These are phyloP conservation scores for Phytophthora pisi DNA, from an alignment of 352 stramenopile genomes.

Conservation along the genomic window DNA sequence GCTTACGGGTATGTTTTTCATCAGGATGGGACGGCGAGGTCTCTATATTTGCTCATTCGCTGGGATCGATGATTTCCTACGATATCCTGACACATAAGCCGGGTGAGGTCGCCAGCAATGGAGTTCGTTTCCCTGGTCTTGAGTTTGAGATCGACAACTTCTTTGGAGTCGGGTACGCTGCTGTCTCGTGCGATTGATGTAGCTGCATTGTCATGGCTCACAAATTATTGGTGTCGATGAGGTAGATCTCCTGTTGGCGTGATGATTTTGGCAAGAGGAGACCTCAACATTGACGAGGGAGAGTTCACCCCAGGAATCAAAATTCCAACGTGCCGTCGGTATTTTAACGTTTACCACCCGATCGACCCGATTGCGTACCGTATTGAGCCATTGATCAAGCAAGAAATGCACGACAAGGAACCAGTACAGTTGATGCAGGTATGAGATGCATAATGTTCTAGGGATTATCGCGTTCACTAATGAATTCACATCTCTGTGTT, in stretches of 20 bases:
- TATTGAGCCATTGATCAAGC: slow-evolving; percentile 88
- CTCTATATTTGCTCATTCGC: slow-evolving; percentile 90
- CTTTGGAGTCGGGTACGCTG: slow-evolving; percentile 75
- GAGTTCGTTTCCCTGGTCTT: slow-evolving; percentile 75
- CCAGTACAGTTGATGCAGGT: slow-evolving; percentile 84
- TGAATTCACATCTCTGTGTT: not conserved
- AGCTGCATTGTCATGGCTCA: slow-evolving; percentile 4
- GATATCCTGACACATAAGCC: slow-evolving; percentile 89
- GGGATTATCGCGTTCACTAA: not conserved
- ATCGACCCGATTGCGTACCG: slow-evolving; percentile 93
- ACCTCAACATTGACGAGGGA: slow-evolving; percentile 77
- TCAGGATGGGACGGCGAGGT: slow-evolving; percentile 86
- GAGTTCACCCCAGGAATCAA: slow-evolving; percentile 82
- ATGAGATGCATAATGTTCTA: not conserved
- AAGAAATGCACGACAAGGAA: slow-evolving; percentile 89
- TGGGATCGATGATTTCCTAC: slow-evolving; percentile 93
- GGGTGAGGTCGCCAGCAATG: slow-evolving; percentile 64
- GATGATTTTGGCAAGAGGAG: slow-evolving; percentile 83
- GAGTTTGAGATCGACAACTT: slow-evolving; percentile 90
- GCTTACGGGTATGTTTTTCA: not conserved
- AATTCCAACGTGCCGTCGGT: slow-evolving; percentile 77
- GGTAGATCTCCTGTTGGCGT: slow-evolving; percentile 79
- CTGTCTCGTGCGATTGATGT: too few species aligned
- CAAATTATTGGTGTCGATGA: not conserved
- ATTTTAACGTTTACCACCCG: slow-evolving; percentile 93